These are phyloP conservation scores for Colletotrichum caudatum DNA, from an alignment of 2,329 filamentous ascomycete genomes.

Conservation along the genomic window DNA sequence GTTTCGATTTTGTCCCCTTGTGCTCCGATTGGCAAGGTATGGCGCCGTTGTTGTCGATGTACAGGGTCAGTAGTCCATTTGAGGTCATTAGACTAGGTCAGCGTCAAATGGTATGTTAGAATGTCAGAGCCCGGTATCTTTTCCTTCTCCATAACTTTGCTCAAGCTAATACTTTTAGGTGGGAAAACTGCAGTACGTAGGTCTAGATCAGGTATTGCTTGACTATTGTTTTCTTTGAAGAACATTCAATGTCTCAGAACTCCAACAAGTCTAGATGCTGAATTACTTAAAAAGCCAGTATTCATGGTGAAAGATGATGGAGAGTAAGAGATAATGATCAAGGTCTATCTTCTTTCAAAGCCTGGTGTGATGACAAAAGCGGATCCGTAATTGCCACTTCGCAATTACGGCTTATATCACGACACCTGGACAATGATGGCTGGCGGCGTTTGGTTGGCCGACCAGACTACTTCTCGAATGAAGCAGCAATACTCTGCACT, in stretches of 20 bases:
- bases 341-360: not conserved
- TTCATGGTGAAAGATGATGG: not conserved
- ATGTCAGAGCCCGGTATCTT: too few relatives aligned
- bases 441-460: too few relatives aligned
- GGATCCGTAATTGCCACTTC: too few relatives aligned
- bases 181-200: not conserved
- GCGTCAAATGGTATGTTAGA: not conserved
- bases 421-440: too few relatives aligned
- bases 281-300: too few relatives aligned
- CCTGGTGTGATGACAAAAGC: too few relatives aligned
- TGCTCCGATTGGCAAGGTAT: not conserved
- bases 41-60: not conserved
- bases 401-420: too few relatives aligned
- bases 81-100: not conserved
- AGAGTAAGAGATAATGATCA: too few relatives aligned
- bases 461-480: not conserved
- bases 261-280: not conserved
- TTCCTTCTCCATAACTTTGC: too few relatives aligned
- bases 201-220: not conserved
- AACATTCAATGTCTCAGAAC: too few relatives aligned
- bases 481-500: not conserved
- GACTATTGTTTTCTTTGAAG: rapidly evolving
- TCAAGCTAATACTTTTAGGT: not conserved
- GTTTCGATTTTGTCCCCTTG: too few relatives aligned
- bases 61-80: not conserved